These are phyloP conservation scores for Penicillium thymicola DNA, from an alignment of 2,329 filamentous ascomycete genomes.

Conservation along the genomic window DNA sequence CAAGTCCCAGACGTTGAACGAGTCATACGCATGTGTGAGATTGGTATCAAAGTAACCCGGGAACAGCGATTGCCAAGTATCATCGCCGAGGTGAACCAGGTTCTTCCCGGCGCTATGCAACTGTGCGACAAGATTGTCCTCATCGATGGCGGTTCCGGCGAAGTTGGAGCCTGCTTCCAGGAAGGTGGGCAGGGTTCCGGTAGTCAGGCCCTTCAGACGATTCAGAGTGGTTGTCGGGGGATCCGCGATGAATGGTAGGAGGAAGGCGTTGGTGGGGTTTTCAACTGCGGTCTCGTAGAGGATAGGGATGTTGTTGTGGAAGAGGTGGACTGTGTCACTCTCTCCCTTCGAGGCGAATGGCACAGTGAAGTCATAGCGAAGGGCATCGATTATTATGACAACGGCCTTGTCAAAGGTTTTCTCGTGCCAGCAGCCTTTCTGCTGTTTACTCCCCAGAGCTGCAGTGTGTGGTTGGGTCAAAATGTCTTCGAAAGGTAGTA, in stretches of 20 bases:
- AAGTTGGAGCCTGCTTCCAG: conserved; percentile 94
- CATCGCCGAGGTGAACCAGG: conserved; percentile 92
- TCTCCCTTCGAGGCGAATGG: conserved; percentile 58
- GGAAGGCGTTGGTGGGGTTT: conserved; percentile 76
- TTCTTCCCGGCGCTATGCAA: conserved; percentile 64
- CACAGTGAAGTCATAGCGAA: conserved; percentile 95
- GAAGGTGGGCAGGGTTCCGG: conserved; percentile 91
- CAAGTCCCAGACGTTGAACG: conserved; percentile 97
- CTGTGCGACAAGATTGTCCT: conserved; percentile 74
- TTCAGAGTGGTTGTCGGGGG: conserved; percentile 93
- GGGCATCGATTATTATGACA: conserved; percentile 84
- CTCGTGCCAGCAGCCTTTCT: conserved; percentile 89
- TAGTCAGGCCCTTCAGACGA: conserved; percentile 88
- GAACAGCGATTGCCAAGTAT: conserved; percentile 93
- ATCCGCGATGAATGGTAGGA: conserved; percentile 94
- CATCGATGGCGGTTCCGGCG: conserved; percentile 89
- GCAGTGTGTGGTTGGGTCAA: conserved; percentile 17
- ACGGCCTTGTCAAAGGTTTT: conserved; percentile 91
- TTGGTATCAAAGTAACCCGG: conserved; percentile 88
- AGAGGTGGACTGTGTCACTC: conserved; percentile 56
- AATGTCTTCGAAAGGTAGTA: conserved; percentile 60
- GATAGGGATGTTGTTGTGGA: conserved; percentile 84
- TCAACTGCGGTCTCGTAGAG: conserved; percentile 76
- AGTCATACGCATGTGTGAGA: conserved; percentile 86
- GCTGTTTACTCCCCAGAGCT: conserved; percentile 26